Evolutionary conservation across 2,329 filamentous ascomycete genomes (phyloP).

Genomic region (Microascus cirrosus): DNA sequence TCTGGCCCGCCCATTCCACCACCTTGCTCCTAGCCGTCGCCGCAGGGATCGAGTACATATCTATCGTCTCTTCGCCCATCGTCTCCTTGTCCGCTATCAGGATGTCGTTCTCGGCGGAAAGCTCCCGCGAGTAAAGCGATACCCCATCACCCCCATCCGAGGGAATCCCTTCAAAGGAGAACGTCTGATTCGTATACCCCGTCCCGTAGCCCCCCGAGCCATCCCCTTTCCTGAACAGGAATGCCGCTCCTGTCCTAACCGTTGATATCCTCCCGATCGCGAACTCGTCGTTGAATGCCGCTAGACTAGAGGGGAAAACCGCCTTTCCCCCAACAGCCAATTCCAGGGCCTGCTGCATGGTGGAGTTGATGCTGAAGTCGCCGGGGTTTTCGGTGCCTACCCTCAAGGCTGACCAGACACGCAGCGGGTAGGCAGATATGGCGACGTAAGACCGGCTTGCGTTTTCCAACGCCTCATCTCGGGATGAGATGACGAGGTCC

Average conservation of each 20-base stretch:
- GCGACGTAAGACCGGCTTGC: conserved; percentile 13
- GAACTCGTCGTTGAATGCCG: conserved; percentile 6
- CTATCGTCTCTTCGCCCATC: not conserved
- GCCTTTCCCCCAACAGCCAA: not conserved
- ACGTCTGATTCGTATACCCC: conserved; percentile 45
- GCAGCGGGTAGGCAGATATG: conserved; percentile 39
- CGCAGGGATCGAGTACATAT: not conserved
- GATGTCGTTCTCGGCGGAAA: conserved; percentile 42
- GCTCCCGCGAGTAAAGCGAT: conserved; percentile 46
- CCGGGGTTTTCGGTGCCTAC: conserved; percentile 5
- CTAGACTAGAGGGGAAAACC: not conserved
- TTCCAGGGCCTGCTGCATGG: conserved; percentile 7
- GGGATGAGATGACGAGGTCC: conserved; percentile 30
- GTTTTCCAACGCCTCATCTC: conserved; percentile 21
- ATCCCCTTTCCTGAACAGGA: conserved; percentile 36
- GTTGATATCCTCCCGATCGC: conserved; percentile 12
- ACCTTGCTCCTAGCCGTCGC: not conserved
- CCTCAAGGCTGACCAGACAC: conserved; percentile 4
- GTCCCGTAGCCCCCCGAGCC: conserved; percentile 33
- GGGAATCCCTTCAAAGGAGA: conserved; percentile 35
- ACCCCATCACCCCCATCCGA: conserved; percentile 8
- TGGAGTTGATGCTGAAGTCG: conserved; percentile 15
- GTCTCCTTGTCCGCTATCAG: conserved; percentile 34
- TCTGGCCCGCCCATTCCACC: not conserved
- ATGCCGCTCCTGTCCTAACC: conserved; percentile 23